Evolutionary conservation across 1,284 basidiomycete genomes (phyloP).

Genomic region (Microbotryum silenes-acaulis): DNA sequence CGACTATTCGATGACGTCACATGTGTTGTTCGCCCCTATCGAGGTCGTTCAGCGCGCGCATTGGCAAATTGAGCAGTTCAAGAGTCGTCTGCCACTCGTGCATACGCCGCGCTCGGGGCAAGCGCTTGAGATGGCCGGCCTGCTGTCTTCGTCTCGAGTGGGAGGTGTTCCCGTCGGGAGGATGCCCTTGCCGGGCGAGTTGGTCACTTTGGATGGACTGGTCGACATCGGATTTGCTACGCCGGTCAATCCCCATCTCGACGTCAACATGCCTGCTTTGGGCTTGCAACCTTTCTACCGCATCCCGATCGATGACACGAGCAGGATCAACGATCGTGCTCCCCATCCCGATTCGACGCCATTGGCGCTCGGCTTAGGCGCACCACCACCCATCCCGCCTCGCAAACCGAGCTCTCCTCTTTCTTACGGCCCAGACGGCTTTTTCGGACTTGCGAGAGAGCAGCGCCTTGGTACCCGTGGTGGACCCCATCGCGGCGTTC

Average conservation of each 20-base stretch:
- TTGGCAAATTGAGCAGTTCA: slow-evolving; percentile 52
- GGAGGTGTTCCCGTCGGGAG: neutral
- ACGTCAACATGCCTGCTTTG: neutral
- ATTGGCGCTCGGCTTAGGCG: neutral
- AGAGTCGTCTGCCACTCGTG: neutral
- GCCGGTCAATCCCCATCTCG: slow-evolving; percentile 1
- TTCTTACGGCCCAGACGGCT: slow-evolving; percentile 37
- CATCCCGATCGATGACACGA: slow-evolving; percentile 65
- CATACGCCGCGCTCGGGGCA: neutral
- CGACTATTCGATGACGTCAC: slow-evolving; percentile 63
- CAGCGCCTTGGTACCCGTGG: too few relatives aligned
- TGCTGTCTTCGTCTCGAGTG: neutral
- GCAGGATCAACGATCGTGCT: slow-evolving; percentile 67
- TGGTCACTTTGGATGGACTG: neutral
- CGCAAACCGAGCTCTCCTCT: slow-evolving; percentile 32
- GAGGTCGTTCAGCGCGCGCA: slow-evolving; percentile 62
- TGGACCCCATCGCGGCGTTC: too few relatives aligned
- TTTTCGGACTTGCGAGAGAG: slow-evolving; percentile 40
- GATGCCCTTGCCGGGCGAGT: neutral
- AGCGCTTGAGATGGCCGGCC: neutral
- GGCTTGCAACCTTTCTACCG: slow-evolving; percentile 52
- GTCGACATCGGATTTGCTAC: slow-evolving; percentile 3
- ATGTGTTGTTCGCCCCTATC: slow-evolving; percentile 60
- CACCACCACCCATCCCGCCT: neutral
- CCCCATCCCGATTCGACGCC: neutral